phyloP scores from a whole-genome alignment of 768 basidiomycete species.

The Panaeolus papilionaceus region DNA sequence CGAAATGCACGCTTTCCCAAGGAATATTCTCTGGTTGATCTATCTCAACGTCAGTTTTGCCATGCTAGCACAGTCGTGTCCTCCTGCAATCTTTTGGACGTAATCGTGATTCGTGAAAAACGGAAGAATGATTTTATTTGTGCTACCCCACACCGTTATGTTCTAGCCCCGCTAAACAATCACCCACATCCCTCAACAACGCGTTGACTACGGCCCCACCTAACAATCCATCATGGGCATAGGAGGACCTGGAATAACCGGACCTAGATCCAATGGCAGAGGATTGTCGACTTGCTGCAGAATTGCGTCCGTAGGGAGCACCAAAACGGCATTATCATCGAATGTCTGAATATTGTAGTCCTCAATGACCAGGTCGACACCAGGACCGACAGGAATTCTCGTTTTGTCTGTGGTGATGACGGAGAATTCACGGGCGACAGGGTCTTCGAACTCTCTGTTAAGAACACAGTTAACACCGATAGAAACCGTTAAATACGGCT shows the following conservation, averaged over 20 bases:
- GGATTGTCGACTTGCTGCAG: neutral
- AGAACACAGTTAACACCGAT: neutral
- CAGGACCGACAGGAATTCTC: neutral
- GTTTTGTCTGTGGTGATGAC: neutral
- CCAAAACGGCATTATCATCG: neutral
- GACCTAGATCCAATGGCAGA: neutral
- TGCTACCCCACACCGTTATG: neutral
- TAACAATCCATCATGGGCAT: neutral
- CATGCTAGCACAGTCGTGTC: no score
- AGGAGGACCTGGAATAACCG: no score
- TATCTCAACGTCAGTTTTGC: no score
- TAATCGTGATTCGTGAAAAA: neutral
- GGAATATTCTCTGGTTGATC: no score
- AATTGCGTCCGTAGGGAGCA: neutral
- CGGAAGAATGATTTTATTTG: constrained; percentile 5
- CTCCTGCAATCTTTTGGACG: no score
- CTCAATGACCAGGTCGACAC: neutral
- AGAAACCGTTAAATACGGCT: neutral
- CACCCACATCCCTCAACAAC: neutral
- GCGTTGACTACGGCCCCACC: neutral
- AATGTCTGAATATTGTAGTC: constrained; percentile 3
- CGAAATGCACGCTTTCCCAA: no score
- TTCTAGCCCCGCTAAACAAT: neutral
- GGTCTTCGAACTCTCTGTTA: neutral
- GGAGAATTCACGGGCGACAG: neutral